Base-by-base conservation (phyloP, 768 basidiomycete species). In the Astraeus odoratus region DNA sequence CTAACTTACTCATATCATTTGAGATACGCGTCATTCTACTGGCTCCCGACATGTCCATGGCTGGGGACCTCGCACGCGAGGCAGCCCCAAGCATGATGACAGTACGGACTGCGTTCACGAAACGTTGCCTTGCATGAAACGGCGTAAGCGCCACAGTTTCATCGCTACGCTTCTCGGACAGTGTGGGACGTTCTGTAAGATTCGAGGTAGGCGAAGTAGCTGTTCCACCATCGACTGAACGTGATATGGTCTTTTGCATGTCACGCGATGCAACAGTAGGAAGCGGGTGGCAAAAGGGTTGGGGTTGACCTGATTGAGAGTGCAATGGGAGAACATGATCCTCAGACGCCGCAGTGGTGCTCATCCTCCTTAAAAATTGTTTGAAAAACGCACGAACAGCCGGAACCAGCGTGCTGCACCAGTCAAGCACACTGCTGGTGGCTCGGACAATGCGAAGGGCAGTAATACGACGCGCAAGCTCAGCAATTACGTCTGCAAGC, bases 41-140 rank as follows among this genome's bases (percentile, higher is more conserved):
- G n/a, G n/a, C n/a, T n/a, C n/a, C n/a, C n/a, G n/a, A n/a, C n/a
- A n/a, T n/a, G n/a, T n/a, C n/a, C n/a, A n/a, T n/a, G n/a, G n/a
- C n/a, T 7, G 66, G 57, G 6, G 64, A 61, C 51, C 57, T 53
- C 33, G 59, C 48, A 30, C 57, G 57, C 38, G 66, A 43, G n/a
- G n/a, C n/a, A n/a, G 54, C 51, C 55, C 67, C 65, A 55, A 67
- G 57, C 65, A 72, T 74, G 48, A 73, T 72, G 15, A 76, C 72
- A 30, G 68, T 68, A 25, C 72, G 70, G 18, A 75, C 72, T 10
- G 69, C 66, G 49, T 66, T 67, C 39, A 56, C 59, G 43, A 74
- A 70, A 24, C 75, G 68, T 20, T 60, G 51, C 37, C 63, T 62
- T 10, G 64, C 58, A n/a, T 58, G 44, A 52, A 57, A 54, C 12